Conservation (phyloP, 2,329 filamentous ascomycete genomes). For the Ceratocystis ficicola region DNA sequence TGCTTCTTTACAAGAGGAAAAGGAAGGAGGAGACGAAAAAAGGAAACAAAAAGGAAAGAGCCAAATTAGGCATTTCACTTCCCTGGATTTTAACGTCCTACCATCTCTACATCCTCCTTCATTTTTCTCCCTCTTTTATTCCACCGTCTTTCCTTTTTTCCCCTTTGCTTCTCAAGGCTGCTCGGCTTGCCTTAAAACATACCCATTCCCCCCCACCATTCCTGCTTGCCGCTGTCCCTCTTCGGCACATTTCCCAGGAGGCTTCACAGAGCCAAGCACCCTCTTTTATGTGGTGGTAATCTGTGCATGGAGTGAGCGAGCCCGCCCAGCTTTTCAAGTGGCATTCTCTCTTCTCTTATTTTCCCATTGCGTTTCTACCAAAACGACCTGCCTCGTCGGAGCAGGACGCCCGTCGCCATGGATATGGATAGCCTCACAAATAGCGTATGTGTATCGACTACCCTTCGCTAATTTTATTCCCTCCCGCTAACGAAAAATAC, state of each 20-base stretch:
- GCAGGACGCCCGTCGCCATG: not conserved
- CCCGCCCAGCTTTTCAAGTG: not conserved
- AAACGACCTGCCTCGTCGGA: not conserved
- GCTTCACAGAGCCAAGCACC: not conserved
- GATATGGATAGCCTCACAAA: constrained; percentile 17
- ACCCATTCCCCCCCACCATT: not conserved
- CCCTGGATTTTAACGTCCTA: not conserved
- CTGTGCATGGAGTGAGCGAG: not conserved
- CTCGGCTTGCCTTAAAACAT: too few relatives aligned
- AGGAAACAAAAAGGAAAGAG: not conserved
- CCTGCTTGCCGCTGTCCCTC: not conserved
- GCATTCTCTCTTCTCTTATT: constrained; percentile 1
- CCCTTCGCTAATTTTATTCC: not conserved
- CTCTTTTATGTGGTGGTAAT: not conserved
- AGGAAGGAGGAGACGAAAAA: not conserved
- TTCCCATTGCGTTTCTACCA: not conserved
- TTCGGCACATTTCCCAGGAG: not conserved
- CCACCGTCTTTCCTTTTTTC: not conserved
- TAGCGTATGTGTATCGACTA: constrained; percentile 8
- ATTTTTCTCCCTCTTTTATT: not conserved
- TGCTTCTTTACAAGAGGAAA: not conserved
- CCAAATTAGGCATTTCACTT: not conserved
- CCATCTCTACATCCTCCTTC: not conserved
- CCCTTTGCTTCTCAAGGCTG: not conserved
- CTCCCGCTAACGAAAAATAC: not conserved